Base-by-base conservation (phyloP, 2,329 filamentous ascomycete genomes). In the Lizonia empirigonia region DNA sequence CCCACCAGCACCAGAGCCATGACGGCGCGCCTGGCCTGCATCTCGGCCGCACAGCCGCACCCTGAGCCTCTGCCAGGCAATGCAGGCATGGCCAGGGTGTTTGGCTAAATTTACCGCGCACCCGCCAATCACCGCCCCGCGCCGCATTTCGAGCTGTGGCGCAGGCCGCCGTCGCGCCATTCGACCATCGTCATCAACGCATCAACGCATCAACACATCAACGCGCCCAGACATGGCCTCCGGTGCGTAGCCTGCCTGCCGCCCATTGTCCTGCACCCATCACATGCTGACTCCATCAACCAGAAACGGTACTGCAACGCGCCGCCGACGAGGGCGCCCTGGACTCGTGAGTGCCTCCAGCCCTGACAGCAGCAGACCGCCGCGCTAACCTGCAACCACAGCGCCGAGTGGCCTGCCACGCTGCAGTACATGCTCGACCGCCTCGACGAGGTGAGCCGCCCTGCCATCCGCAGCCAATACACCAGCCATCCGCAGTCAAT, bases 321-420 rank as follows among this genome's bases (percentile, higher is more conserved):
- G 82, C 81, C 58, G 83, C 82, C 66, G 77, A 78, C 65, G 80
- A 84, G 69, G 83, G 83, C 63, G 75, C 78, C 42, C 79, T 86
- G 62, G 80, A 85, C 59, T 75, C 80, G 83, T 86, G 77, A 61
- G 80, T 67, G 45, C 55, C 44, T 56, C 53, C 55, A 47, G 27
- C 32, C n/a, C n/a, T n/a, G n/a, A n/a, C n/a, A n/a, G n/a, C 35
- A 8, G 15, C 27, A n/a, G n/a, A n/a, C n/a, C n/a, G n/a, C n/a
- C n/a, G n/a, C n/a, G 30, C 49, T 51, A 37, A 51, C 55, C 53
- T 33, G 45, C 51, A 44, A 35, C 56, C 64, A 56, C 71, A 91
- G 89, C 66, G 79, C 82, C 50, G 80, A 81, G 70, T 93, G 89
- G 89, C 85, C 86, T 26, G 75, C 75, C 50, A 79, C 91, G 62